Base-by-base conservation (phyloP, 2,329 filamentous ascomycete species). In the Hypoxylon sp. region DNA sequence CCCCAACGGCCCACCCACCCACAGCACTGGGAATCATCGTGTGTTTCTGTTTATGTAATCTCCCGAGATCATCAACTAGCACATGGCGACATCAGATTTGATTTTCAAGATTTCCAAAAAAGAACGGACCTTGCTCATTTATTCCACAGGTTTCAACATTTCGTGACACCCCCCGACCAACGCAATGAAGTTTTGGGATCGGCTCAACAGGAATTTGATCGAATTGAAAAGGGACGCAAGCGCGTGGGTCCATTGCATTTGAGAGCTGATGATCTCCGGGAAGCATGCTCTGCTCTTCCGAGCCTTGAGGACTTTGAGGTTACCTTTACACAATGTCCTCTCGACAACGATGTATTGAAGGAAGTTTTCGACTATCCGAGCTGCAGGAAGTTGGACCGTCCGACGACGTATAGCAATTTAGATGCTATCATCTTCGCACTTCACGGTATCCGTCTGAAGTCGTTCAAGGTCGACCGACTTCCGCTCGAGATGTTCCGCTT, bases 401-500 rank as follows among this genome's bases (percentile, higher is more conserved):
- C 59, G 21, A 63, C 67, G 51, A 72, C 72, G 12, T 70, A 69
- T 59, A 69, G 71, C 58, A 71, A 73, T 51, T 60, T 75, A 31
- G 69, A 73, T 53, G 66, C 70, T 46, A 68, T 75, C 51, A 68
- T 74, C 27, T 68, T 68, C 23, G 71, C 73, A 20, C 51, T 73
- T 41, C 68, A 72, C 27, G 71, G 72, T 21, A 57, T 69, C 21
- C 63, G 62, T 13, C 64, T 77, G 30, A 57, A 63, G 7, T 70
- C 71, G 4, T 69, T 78, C 48, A 66, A 70, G 37, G 66, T 77
- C 45, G 74, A 77, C 60, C 71, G 73, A 8, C 67, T 77, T 38
- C 75, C 75, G 5, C 67, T 77, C 32, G 73, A 76, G 53, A 62
- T 75, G 11, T 73, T 77, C 55, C 69, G 71, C 37, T 44, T 70